Conservation (phyloP, 164 flowering plant species). For the Stephania japonica region DNA sequence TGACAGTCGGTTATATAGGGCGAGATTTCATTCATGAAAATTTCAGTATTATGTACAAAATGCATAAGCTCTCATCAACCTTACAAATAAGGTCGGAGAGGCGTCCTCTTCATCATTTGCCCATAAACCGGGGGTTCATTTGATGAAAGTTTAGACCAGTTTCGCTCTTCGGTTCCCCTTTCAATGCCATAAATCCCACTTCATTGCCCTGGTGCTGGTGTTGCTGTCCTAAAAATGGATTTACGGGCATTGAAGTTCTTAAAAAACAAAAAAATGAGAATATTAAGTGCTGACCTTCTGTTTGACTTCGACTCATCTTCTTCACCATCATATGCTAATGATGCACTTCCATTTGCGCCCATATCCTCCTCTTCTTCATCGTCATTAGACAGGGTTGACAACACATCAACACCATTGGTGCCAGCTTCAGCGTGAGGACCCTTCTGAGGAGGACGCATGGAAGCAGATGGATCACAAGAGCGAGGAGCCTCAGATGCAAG, state of each 20-base stretch:
- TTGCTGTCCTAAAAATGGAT: conserved; percentile 47
- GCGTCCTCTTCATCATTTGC: conserved; percentile 58
- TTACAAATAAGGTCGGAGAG: conserved; percentile 46
- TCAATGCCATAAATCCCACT: conserved; percentile 46
- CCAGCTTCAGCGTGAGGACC: no score
- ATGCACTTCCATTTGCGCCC: conserved; percentile 65
- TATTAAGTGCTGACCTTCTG: conserved; percentile 60
- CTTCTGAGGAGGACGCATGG: conserved; percentile 39
- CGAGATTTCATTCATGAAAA: neutral
- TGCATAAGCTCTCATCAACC: neutral
- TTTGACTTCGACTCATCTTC: conserved; percentile 90
- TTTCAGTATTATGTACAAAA: conserved; percentile 6
- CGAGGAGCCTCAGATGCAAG: conserved; percentile 37
- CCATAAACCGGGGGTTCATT: conserved; percentile 56
- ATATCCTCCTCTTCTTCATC: conserved; percentile 79
- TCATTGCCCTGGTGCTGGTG: conserved; percentile 42
- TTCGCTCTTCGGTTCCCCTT: conserved; percentile 58
- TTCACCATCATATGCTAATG: conserved; percentile 66
- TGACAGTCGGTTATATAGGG: neutral
- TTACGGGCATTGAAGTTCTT: conserved; percentile 36
- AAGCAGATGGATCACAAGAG: conserved; percentile 35
- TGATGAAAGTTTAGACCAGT: conserved; percentile 32
- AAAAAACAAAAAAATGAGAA: no score
- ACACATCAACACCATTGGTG: conserved; percentile 51
- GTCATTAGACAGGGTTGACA: conserved; percentile 73